phyloP scores from a whole-genome alignment of 192 early-diverging fungal species.

The Backusella parvicylindrica region DNA sequence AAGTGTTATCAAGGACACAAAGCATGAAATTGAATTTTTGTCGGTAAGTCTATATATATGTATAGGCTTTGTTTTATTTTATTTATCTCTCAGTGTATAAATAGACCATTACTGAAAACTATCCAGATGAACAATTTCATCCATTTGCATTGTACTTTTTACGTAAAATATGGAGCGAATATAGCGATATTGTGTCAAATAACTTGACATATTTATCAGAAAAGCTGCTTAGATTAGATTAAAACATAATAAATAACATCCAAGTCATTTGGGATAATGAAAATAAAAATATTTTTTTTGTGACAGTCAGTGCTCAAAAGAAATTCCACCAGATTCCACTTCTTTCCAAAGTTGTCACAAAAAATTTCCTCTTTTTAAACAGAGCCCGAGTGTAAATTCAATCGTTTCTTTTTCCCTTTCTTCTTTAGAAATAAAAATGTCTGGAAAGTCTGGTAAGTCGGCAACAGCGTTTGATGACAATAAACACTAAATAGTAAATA shows the following conservation, averaged over 20 bases:
- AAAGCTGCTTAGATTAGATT: not conserved
- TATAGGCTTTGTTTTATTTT: not conserved
- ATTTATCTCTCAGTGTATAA: not conserved
- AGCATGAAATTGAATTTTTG: slow-evolving; percentile 14
- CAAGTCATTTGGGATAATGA: not conserved
- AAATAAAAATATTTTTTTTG: not conserved
- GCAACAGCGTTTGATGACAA: not conserved
- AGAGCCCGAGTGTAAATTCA: not conserved
- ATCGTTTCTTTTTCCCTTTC: not conserved
- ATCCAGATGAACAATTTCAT: not conserved
- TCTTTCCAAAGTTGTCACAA: not conserved
- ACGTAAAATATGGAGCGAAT: slow-evolving; percentile 17
- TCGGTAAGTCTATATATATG: slow-evolving; percentile 13
- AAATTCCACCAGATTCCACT: not conserved
- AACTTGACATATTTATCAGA: slow-evolving; percentile 7
- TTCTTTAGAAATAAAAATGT: not conserved
- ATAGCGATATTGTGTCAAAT: slow-evolving; percentile 1
- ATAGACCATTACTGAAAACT: not conserved
- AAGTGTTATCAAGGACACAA: slow-evolving; percentile 4
- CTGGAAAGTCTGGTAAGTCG: not conserved
- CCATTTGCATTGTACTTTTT: slow-evolving; percentile 20
- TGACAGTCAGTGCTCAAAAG: not conserved
- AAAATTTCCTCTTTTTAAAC: not conserved
- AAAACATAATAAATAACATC: not conserved
- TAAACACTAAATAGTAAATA: not conserved